Base-by-base conservation (phyloP, 371 early-diverging fungal species). In the Basidiobolus meristosporus region DNA sequence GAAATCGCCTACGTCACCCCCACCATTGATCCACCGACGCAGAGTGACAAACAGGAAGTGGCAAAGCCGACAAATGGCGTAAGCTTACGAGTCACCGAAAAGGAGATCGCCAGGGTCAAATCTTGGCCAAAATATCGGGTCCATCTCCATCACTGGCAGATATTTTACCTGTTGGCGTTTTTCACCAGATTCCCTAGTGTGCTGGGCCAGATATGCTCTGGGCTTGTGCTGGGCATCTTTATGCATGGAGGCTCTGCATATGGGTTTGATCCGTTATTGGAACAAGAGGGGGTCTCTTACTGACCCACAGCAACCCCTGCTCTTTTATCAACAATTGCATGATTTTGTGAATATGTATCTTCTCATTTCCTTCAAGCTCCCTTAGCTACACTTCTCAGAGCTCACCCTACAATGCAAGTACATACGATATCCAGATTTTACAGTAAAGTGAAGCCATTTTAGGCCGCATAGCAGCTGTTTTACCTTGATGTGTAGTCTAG, bases 61-160 rank as follows among this genome's bases (percentile, higher is more conserved):
- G 40, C 45, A 38, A 34, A 35, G 5, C 7, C 36, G 28, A 31
- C 44, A 17, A 41, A 34, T 15, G 23, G 43, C 40, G 1, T 46
- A 39, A 30, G 20, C 30, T 31, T 34, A 44, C 1, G 39, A 48
- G 43, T 41, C 43, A 26, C 47, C 48, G 49, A 50, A 45, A 18
- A 44, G 38, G 19, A 33, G 36, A 29, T 34, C 42, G 1, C 47
- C 47, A 7, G 50, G 38, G 33, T 31, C 41, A 1, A 11, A 37
- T 9, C 47, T 43, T 26, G 50, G 52, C 11, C 57, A 58, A 44
- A 40, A 29, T 11, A 36, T 54, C 12, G 46, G 28, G 41, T 82
- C 20, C 87, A 86, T 50, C 51, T 81, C 18, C 85, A 86, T 46
- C 87, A 86, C 47, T 86, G 87, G 87, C 83, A 83, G 40, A 70